These are phyloP conservation scores for Solanum raphanifolium DNA, from an alignment of 257 asterid genomes.

Conservation along the genomic window DNA sequence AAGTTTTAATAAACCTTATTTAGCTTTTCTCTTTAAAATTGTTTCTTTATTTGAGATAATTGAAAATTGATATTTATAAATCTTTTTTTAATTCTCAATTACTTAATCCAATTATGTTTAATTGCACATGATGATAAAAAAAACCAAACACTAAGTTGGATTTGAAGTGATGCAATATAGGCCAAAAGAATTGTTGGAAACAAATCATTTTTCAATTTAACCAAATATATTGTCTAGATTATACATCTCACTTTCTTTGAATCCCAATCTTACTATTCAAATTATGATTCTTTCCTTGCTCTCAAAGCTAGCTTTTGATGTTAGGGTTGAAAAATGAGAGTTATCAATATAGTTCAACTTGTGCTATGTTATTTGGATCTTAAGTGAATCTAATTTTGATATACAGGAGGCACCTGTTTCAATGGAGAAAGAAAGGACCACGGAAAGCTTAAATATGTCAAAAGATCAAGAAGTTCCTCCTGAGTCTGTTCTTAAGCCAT, in stretches of 20 bases:
- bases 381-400: neutral
- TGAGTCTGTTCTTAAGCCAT: neutral
- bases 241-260: neutral
- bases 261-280: neutral
- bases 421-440: conserved; percentile 3
- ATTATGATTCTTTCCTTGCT: neutral
- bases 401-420: conserved; percentile 29
- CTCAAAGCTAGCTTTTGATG: neutral
- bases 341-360: neutral
- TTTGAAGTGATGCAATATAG: neutral
- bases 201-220: neutral
- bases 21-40: neutral
- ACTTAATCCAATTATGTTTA: neutral
- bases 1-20: neutral
- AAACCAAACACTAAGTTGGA: neutral
- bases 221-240: neutral
- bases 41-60: neutral
- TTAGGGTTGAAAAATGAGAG: neutral
- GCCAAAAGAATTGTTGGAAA: neutral
- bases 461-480: conserved; percentile 3
- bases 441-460: conserved; percentile 9
- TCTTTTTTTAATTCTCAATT: neutral
- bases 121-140: neutral
- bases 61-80: neutral
- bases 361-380: neutral